Percentiles rank a stretch among this genome's conserved stretches.
phyloP scores from a whole-genome alignment of 768 basidiomycete species.

The Hygrophorus russula region DNA sequence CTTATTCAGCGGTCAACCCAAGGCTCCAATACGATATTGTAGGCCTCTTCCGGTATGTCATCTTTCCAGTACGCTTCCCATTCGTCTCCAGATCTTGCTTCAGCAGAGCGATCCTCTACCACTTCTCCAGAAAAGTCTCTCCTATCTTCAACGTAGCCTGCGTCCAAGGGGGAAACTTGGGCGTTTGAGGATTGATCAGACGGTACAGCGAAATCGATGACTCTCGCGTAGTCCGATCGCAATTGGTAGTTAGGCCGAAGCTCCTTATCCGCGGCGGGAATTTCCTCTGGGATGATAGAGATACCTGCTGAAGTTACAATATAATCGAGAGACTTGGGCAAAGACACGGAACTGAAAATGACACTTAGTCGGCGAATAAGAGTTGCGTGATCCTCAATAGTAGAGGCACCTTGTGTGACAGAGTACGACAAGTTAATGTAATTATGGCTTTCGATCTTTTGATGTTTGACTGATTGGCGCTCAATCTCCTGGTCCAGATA shows the following conservation, averaged over 20 bases:
- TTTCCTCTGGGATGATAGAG: constrained; percentile 15
- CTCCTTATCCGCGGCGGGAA: constrained; percentile 5
- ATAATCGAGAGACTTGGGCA: constrained; percentile 60
- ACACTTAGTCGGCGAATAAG: constrained; percentile 65
- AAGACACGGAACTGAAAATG: constrained; percentile 59
- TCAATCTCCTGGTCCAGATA: constrained; percentile 33
- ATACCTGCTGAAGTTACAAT: constrained; percentile 59
- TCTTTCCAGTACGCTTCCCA: constrained; percentile 38
- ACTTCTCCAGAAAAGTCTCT: constrained; percentile 9
- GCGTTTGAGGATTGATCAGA: constrained; percentile 1
- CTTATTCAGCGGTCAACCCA: not conserved
- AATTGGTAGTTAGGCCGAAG: not conserved
- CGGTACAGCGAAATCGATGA: not conserved
- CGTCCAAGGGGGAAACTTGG: constrained; percentile 24
- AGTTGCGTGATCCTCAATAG: constrained; percentile 29
- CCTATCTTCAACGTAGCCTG: constrained; percentile 20
- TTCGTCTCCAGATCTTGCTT: constrained; percentile 25
- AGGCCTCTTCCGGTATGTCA: constrained; percentile 27
- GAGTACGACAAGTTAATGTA: not conserved
- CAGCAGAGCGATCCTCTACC: constrained; percentile 15
- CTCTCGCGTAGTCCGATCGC: not conserved
- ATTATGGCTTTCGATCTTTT: constrained; percentile 9
- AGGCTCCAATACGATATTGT: constrained; percentile 10
- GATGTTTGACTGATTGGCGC: constrained; percentile 14
- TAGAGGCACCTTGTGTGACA: constrained; percentile 1